These are phyloP conservation scores for Dendrostoma leiphaemia DNA, from an alignment of 2,329 filamentous ascomycete species.

Conservation along the genomic window DNA sequence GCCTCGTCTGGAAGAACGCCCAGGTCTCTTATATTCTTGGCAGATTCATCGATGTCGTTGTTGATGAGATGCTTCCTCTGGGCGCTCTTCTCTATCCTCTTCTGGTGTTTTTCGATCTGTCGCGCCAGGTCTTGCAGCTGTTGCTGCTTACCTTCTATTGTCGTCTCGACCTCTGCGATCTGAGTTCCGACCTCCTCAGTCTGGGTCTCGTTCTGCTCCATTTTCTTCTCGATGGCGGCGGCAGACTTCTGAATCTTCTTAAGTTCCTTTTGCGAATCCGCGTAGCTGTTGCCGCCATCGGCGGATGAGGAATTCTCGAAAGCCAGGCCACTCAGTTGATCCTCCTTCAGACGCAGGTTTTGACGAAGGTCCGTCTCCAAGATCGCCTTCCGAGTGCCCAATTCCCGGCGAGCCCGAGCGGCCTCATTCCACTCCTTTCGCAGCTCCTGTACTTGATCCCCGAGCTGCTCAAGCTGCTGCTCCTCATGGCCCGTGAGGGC, in stretches of 20 bases:
- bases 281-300: conserved; percentile 65
- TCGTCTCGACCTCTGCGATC: conserved; percentile 53
- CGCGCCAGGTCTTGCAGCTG: conserved; percentile 73
- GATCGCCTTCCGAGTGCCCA: conserved; percentile 77
- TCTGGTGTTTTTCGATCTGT: conserved; percentile 81
- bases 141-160: conserved; percentile 64
- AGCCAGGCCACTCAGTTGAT: conserved; percentile 77
- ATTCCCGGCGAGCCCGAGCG: conserved; percentile 69
- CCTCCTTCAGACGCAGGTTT: conserved; percentile 81
- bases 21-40: conserved; percentile 86
- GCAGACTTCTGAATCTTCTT: conserved; percentile 71
- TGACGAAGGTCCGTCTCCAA: conserved; percentile 87
- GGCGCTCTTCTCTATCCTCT: conserved; percentile 87
- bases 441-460: conserved; percentile 67
- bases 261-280: conserved; percentile 77
- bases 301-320: conserved; percentile 58
- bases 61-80: conserved; percentile 81
- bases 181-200: conserved; percentile 55
- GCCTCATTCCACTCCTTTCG: conserved; percentile 75
- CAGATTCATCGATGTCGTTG: conserved; percentile 75
- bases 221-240: conserved; percentile 63
- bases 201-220: conserved; percentile 71
- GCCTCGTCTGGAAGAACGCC: conserved; percentile 93
- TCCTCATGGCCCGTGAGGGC: conserved; percentile 82
- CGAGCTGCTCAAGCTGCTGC: conserved; percentile 70